Base-by-base conservation (phyloP, 495 filamentous ascomycete genomes). In the Geopyxis carbonaria region DNA sequence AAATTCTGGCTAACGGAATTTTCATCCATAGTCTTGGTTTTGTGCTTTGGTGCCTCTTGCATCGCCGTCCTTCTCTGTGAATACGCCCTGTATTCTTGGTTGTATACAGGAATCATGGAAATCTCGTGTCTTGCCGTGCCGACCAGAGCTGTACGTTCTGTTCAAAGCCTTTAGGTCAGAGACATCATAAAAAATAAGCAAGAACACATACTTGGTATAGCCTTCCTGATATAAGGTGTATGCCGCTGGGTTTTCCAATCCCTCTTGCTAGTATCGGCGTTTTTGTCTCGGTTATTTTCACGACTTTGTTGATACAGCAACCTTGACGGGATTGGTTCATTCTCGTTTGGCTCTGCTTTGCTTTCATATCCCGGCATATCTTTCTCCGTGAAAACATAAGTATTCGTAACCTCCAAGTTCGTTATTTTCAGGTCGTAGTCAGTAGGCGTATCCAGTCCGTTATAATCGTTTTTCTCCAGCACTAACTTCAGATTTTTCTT, bases 321-420 rank as follows among this genome's bases (percentile, higher is more conserved):
- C 19, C 52, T 42, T 11, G 51, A 36, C 3, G 52, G 52, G 8
- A 59, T 67, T 3, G 62, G 50, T 48, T 57, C 61, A 46, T 56
- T 61, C 19, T 43, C 45, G 0, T 40, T 47, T 3, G 46, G 46
- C 50, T 61, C 67, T 56, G 60, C 63, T 52, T 68, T 75, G 11
- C 67, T 66, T 42, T 74, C 73, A 51, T 74, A 84, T 20, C 80
- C 81, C 1, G 84, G 78, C 16, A 91, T 67, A 54, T 95, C 80
- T 56, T 89, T 84, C 59, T 95, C 86, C 11, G 77, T 79, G 52
- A 95, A 95, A 28, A 94, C 60, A 53, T 73, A 93, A 5, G 80
- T 87, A 53, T 94, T 97, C 53, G 70, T 60, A 34, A 75, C 59
- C 46, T 70, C 54, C 50, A 63, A 47, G 50, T 70, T 76, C 41